A percentile compares a stretch with the other conserved stretches of the same genome.
These are phyloP conservation scores for Prunus padus DNA, from an alignment of 306 rosid genomes.

Conservation along the genomic window DNA sequence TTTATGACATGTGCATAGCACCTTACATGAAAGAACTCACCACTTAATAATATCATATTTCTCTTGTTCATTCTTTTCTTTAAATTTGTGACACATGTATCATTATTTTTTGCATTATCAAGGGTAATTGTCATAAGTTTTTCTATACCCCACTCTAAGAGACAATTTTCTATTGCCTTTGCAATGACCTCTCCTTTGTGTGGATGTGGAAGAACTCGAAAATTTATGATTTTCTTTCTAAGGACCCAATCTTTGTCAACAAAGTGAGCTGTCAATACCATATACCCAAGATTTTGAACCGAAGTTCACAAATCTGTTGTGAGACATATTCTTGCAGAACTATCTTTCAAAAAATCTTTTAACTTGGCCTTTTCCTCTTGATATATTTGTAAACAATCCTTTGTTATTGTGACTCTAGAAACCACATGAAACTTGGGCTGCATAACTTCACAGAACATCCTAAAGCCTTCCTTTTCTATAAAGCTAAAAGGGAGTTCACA, in stretches of 20 bases:
- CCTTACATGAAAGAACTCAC: background rate
- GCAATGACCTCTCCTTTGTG: background rate
- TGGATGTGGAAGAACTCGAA: no score
- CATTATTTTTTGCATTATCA: background rate
- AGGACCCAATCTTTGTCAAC: background rate
- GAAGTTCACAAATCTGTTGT: background rate
- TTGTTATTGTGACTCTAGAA: background rate
- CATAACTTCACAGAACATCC: no score
- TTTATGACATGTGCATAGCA: background rate
- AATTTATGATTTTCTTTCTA: no score
- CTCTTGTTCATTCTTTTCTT: background rate
- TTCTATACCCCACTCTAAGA: background rate
- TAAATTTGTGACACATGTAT: background rate
- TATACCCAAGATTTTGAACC: background rate
- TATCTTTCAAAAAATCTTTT: no score
- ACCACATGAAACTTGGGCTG: background rate
- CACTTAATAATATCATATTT: no score
- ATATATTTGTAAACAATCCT: background rate
- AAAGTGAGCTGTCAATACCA: background rate
- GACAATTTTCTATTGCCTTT: background rate
- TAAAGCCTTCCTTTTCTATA: background rate
- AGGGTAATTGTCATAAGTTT: background rate
- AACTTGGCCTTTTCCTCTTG: no score
- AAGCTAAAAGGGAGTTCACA: no score
- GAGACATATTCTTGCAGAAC: background rate